Conservation (phyloP, 495 filamentous ascomycete genomes). For the Lophiostoma macrostomum region DNA sequence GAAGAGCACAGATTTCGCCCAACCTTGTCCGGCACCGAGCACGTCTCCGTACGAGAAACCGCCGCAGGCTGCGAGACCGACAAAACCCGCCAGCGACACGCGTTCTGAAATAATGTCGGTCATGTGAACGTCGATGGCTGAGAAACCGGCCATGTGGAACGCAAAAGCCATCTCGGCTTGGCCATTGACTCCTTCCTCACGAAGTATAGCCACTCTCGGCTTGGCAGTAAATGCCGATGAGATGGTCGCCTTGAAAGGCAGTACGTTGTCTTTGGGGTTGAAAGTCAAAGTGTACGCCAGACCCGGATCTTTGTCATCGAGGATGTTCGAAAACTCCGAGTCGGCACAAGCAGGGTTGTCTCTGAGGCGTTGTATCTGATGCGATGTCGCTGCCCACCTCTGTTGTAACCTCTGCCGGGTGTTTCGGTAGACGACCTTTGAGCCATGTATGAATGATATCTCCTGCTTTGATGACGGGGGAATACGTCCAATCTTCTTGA, state of each 20-base stretch:
- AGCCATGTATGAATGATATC: constrained; percentile 69
- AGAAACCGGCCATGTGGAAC: constrained; percentile 87
- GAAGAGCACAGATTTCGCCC: constrained; percentile 91
- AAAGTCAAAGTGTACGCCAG: constrained; percentile 82
- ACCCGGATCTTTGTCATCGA: constrained; percentile 75
- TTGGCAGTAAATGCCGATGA: constrained; percentile 67
- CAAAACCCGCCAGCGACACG: constrained; percentile 73
- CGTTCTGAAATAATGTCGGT: constrained; percentile 79
- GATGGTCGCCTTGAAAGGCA: constrained; percentile 65
- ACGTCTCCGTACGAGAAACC: constrained; percentile 98
- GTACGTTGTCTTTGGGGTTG: constrained; percentile 71
- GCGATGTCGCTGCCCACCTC: constrained; percentile 82
- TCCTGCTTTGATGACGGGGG: constrained; percentile 69
- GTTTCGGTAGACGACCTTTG: constrained; percentile 62
- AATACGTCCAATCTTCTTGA: constrained; percentile 78
- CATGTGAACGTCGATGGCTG: constrained; percentile 94
- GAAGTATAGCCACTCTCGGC: constrained; percentile 87
- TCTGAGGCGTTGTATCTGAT: constrained; percentile 83
- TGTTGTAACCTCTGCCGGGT: constrained; percentile 75
- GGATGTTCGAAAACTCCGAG: constrained; percentile 72
- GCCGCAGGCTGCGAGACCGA: constrained; percentile 88
- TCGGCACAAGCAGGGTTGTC: constrained; percentile 89
- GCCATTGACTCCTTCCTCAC: constrained; percentile 94
- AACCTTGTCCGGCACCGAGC: constrained; percentile 89
- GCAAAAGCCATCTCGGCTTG: constrained; percentile 97